A percentile compares a stretch with the other conserved stretches of the same genome.
phyloP scores from a whole-genome alignment of 202 grass and related monocot species.

The Carex arenaria region DNA sequence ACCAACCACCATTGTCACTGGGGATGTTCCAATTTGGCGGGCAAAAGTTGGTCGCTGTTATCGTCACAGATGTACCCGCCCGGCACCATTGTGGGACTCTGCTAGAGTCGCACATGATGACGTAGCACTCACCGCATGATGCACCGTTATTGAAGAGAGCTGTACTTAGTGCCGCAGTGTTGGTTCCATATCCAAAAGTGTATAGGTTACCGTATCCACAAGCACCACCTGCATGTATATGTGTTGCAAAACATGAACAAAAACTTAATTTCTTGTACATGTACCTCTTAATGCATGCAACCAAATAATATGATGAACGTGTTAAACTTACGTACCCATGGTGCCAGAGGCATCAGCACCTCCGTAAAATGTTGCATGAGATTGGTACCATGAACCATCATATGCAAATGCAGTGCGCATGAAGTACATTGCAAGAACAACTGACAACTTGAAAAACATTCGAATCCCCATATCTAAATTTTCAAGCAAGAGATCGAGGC shows the following conservation, averaged over 20 bases:
- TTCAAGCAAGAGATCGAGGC: neutral
- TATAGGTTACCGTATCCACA: slow-evolving; percentile 57
- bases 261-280: neutral
- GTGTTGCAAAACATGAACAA: neutral
- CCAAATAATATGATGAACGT: neutral
- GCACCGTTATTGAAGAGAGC: slow-evolving; percentile 45
- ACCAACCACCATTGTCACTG: slow-evolving; percentile 31
- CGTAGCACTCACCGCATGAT: slow-evolving; percentile 58
- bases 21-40: slow-evolving; percentile 31
- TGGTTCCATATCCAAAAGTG: slow-evolving; percentile 40
- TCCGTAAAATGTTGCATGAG: slow-evolving; percentile 25
- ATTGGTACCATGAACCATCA: slow-evolving; percentile 9
- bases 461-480: slow-evolving; percentile 18
- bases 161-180: slow-evolving; percentile 51
- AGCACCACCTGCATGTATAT: slow-evolving; percentile 33
- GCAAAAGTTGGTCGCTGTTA: slow-evolving; percentile 44
- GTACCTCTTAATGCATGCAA: neutral
- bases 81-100: slow-evolving; percentile 13
- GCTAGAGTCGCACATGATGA: slow-evolving; percentile 31
- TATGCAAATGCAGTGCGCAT: neutral
- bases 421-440: neutral
- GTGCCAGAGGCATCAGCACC: slow-evolving; percentile 21
- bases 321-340: slow-evolving; percentile 20
- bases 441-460: slow-evolving; percentile 20
- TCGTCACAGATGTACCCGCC: slow-evolving; percentile 29